A percentile compares a stretch with the other conserved stretches of the same genome.
These are phyloP conservation scores for Sporothrix sp. DNA, from an alignment of 2,329 filamentous ascomycete genomes.

Conservation along the genomic window DNA sequence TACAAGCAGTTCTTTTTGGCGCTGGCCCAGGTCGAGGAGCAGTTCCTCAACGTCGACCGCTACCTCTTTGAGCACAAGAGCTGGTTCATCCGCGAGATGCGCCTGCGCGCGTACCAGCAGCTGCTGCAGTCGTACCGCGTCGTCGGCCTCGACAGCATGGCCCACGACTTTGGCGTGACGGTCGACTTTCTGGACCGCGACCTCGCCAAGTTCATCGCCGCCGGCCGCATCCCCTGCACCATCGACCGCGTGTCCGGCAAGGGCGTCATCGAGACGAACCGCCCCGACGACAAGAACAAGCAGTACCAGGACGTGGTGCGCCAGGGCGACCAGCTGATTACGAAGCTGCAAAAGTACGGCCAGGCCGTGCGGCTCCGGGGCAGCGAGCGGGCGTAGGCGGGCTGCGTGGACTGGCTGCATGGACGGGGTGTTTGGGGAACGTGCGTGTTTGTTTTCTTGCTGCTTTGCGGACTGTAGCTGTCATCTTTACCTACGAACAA, in stretches of 20 bases:
- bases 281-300: conserved; percentile 98
- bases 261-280: conserved; percentile 95
- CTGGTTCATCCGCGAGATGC: conserved; percentile 99
- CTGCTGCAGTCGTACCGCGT: conserved; percentile 94
- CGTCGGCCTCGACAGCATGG: conserved; percentile 95
- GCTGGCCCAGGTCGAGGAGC: conserved; percentile 80
- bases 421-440: neutral
- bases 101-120: conserved; percentile 90
- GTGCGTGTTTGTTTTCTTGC: neutral
- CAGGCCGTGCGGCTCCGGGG: conserved; percentile 90
- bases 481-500: too few species aligned
- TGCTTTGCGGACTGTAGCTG: neutral
- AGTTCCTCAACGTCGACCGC: conserved; percentile 86
- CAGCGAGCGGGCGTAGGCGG: conserved; percentile 82
- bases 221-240: conserved; percentile 86
- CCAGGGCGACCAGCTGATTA: conserved; percentile 95
- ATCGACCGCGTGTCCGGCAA: conserved; percentile 95
- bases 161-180: conserved; percentile 89
- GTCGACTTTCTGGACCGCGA: conserved; percentile 95
- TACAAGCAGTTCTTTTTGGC: conserved; percentile 92
- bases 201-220: conserved; percentile 93
- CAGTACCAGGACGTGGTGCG: conserved; percentile 97
- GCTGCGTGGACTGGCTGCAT: neutral
- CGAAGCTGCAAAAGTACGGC: conserved; percentile 98
- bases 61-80: conserved; percentile 92